phyloP scores from a whole-genome alignment of 2,329 filamentous ascomycete genomes.

The Penicillium sp. region DNA sequence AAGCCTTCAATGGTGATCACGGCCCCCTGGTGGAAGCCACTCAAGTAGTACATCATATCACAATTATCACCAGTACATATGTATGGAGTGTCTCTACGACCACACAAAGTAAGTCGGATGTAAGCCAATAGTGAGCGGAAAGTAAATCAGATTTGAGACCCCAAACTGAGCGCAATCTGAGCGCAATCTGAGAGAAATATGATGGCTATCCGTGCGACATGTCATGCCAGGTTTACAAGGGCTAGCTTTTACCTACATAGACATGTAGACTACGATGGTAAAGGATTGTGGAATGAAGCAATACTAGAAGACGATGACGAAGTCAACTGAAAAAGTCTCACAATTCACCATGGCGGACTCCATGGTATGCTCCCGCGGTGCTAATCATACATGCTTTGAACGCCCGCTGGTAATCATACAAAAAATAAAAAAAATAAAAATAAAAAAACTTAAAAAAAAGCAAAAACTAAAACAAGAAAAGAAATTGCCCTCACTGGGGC shows the following conservation, averaged over 20 bases:
- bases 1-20: too few species aligned
- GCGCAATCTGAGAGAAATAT: not conserved
- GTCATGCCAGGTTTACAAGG: not conserved
- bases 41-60: not conserved
- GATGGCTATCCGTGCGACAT: not conserved
- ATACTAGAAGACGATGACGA: not conserved
- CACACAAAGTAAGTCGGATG: not conserved
- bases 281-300: not conserved
- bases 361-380: slow-evolving; percentile 2
- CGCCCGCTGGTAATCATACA: slow-evolving; percentile 4
- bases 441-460: not conserved
- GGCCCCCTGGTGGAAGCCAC: too few species aligned
- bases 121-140: not conserved
- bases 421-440: too few species aligned
- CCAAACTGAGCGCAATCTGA: not conserved
- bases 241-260: not conserved
- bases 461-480: not conserved
- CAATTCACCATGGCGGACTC: slow-evolving; percentile 2
- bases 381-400: slow-evolving; percentile 5
- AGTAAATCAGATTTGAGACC: not conserved
- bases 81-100: too few species aligned
- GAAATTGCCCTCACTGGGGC: not conserved
- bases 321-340: not conserved
- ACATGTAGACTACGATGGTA: not conserved
- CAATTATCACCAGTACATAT: not conserved